These are phyloP conservation scores for Bertia moriformis DNA, from an alignment of 2,329 filamentous ascomycete species.

Conservation along the genomic window DNA sequence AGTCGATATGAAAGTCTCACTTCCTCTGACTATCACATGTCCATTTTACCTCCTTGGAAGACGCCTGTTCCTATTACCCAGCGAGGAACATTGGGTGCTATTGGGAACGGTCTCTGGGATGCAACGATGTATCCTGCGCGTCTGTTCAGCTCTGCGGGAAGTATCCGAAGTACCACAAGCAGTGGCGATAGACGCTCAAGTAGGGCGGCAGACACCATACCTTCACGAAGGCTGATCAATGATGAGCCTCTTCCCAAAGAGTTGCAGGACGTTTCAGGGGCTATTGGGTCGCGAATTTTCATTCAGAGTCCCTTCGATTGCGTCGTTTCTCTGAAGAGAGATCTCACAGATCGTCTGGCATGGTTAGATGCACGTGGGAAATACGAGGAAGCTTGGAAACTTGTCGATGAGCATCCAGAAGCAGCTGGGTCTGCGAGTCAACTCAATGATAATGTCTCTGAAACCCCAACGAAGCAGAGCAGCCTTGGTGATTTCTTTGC, in stretches of 20 bases:
- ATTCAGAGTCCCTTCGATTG: conserved; percentile 54
- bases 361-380: conserved; percentile 43
- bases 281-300: conserved; percentile 44
- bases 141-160: conserved; percentile 45
- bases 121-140: conserved; percentile 44
- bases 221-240: conserved; percentile 13
- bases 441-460: not conserved
- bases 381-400: conserved; percentile 47
- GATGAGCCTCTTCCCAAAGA: not conserved
- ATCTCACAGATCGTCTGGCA: conserved; percentile 40
- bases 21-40: conserved; percentile 49
- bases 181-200: conserved; percentile 22
- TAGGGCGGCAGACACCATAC: conserved; percentile 14
- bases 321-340: conserved; percentile 44
- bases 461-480: not conserved
- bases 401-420: conserved; percentile 45
- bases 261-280: conserved; percentile 32
- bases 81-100: conserved; percentile 16
- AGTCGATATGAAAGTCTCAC: conserved; percentile 45
- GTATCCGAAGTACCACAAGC: conserved; percentile 29
- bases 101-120: conserved; percentile 37
- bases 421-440: not conserved
- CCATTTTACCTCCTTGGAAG: conserved; percentile 39
- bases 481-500: conserved; percentile 31
- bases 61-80: conserved; percentile 35